Base-by-base conservation (phyloP, 805 yeast species). In the Pichia occidentalis region DNA sequence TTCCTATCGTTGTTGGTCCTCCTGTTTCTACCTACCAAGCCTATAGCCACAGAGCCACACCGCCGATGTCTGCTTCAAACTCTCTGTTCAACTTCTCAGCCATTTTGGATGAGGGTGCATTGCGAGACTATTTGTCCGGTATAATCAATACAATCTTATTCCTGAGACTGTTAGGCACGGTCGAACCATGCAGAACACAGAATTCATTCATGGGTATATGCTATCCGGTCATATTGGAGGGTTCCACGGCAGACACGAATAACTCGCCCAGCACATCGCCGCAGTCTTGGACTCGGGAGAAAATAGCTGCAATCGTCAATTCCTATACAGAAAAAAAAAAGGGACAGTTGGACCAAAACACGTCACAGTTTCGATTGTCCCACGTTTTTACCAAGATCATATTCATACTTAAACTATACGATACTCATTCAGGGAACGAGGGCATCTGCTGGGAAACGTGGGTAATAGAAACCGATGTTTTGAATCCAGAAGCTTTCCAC, bases 381-480 rank as follows among this genome's bases (percentile, higher is more conserved):
- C 24, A 14, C 21, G n/a, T 34, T 16, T 39, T 10, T 19, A 28
- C 26, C 9, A 35, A 35, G 23, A 23, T 28, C 10, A 7, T 35
- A 5, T n/a, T 26, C 12, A 14, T 29, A 12, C 5, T 30, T 8
- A 40, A 21, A 26, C 40, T 41, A 9, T n/a, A n/a, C n/a, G n/a
- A n/a, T n/a, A n/a, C n/a, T n/a, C n/a, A n/a, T n/a, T 27, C 39
- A 14, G 48, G 48, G 29, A 42, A 44, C 12, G 32, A 25, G 9
- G 30, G n/a, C 9, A 55, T 58, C 18, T 61, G 73, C 46, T 84
- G 92, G 87, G 94, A 84, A 52, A 64, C 69, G 17, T 84, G 95
- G 94, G 56, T 63, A 4, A 55, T 84, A 31, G 68, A 67, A 24
- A 61, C 80, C 8, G 65, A 63, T 21, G 61, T 76, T 7, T 54